These are phyloP conservation scores for Aspergillus affinis DNA, from an alignment of 495 filamentous ascomycete genomes.

Conservation along the genomic window DNA sequence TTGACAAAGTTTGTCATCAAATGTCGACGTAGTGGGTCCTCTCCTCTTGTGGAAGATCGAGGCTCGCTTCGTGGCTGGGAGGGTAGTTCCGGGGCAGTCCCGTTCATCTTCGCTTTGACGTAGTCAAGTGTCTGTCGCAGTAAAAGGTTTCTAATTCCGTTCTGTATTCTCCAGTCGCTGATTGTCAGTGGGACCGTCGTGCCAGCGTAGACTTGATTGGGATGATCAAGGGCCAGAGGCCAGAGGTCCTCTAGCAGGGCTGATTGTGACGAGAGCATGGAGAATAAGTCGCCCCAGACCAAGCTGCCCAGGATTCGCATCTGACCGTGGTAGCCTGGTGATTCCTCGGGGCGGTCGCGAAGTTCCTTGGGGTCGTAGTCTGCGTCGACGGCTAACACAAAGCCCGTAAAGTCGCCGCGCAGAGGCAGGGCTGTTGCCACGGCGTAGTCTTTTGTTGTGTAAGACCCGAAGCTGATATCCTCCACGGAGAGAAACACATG, in stretches of 20 bases:
- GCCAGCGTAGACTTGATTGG: slow-evolving; percentile 34
- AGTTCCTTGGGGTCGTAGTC: slow-evolving; percentile 18
- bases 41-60: not conserved
- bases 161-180: slow-evolving; percentile 26
- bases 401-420: slow-evolving; percentile 23
- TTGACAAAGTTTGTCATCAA: slow-evolving; percentile 10
- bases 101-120: slow-evolving; percentile 1
- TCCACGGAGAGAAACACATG: slow-evolving; percentile 24
- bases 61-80: not conserved
- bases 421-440: slow-evolving; percentile 12
- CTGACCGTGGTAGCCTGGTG: slow-evolving; percentile 25
- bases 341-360: slow-evolving; percentile 19
- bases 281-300: slow-evolving; percentile 36
- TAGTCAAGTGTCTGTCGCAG: slow-evolving; percentile 15
- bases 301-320: slow-evolving; percentile 35
- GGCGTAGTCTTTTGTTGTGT: slow-evolving; percentile 19
- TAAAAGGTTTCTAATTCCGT: slow-evolving; percentile 13
- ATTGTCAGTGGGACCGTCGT: slow-evolving; percentile 23
- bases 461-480: slow-evolving; percentile 24
- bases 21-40: not conserved
- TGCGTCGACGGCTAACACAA: slow-evolving; percentile 30
- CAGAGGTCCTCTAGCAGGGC: slow-evolving; percentile 26
- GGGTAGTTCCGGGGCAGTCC: slow-evolving; percentile 1
- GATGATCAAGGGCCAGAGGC: slow-evolving; percentile 32
- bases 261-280: slow-evolving; percentile 15